A percentile compares a stretch with the other conserved stretches of the same genome.
phyloP scores from a whole-genome alignment of 768 basidiomycete species.

The Pleurotus citrinopileatus region DNA sequence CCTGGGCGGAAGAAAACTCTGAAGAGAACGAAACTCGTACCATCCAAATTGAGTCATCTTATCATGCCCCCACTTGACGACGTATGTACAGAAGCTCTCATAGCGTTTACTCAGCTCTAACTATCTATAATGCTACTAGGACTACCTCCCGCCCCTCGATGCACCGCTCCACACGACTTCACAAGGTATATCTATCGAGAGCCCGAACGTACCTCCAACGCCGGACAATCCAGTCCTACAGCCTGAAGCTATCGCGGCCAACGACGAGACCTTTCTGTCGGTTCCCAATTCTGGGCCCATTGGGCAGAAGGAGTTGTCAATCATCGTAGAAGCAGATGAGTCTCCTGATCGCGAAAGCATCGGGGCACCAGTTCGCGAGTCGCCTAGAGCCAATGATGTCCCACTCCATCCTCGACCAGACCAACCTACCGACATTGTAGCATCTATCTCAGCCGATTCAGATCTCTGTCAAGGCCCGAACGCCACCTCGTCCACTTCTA shows the following conservation, averaged over 20 bases:
- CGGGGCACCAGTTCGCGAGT: background rate
- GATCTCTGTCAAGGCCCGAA: slow-evolving; percentile 3
- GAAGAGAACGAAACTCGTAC: slow-evolving; percentile 33
- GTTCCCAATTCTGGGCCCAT: too few relatives aligned
- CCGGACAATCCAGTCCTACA: too few relatives aligned
- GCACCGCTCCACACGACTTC: too few relatives aligned
- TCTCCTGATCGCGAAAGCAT: slow-evolving; percentile 37
- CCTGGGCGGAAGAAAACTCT: slow-evolving; percentile 69
- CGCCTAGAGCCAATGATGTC: background rate
- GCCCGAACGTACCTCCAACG: too few relatives aligned
- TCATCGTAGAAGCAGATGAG: slow-evolving; percentile 74
- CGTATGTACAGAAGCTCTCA: slow-evolving; percentile 36
- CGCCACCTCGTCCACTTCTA: slow-evolving; percentile 28
- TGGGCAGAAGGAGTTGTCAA: slow-evolving; percentile 52
- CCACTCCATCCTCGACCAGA: background rate
- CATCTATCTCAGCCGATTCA: background rate
- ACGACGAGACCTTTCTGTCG: too few relatives aligned
- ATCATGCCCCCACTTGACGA: slow-evolving; percentile 38
- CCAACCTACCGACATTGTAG: background rate
- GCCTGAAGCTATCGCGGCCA: too few relatives aligned
- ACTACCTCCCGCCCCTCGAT: too few relatives aligned
- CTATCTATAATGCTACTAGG: too few relatives aligned
- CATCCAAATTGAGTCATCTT: slow-evolving; percentile 43
- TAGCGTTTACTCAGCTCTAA: background rate
- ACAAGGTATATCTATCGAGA: too few relatives aligned